Conservation (phyloP, 1,284 basidiomycete species). For the Pterulicium gracile region DNA sequence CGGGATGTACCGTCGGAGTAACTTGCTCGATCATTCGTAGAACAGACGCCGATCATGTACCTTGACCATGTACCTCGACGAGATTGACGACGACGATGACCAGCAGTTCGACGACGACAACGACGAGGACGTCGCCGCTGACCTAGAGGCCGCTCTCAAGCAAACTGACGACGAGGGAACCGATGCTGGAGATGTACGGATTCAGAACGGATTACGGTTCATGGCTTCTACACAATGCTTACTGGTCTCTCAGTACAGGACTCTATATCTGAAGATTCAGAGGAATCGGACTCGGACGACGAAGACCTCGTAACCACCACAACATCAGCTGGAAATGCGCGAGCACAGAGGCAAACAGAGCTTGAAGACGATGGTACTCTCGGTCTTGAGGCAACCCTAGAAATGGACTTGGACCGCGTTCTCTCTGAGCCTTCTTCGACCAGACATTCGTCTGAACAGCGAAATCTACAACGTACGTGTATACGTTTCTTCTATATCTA, state of each 20-base stretch:
- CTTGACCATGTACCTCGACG: slow-evolving; percentile 10
- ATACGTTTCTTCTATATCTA: slow-evolving; percentile 9
- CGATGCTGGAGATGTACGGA: slow-evolving; percentile 45
- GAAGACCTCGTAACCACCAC: slow-evolving; percentile 23
- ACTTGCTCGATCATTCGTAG: too few relatives aligned
- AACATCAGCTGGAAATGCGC: not conserved
- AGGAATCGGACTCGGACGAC: slow-evolving; percentile 49
- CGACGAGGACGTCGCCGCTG: slow-evolving; percentile 35
- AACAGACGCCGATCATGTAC: too few relatives aligned
- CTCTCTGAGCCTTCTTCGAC: slow-evolving; percentile 19
- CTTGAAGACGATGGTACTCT: slow-evolving; percentile 17
- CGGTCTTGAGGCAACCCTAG: not conserved
- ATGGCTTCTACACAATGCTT: slow-evolving; percentile 6
- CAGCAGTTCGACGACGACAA: slow-evolving; percentile 31
- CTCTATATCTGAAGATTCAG: slow-evolving; percentile 40
- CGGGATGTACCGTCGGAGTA: too few relatives aligned
- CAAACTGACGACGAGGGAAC: slow-evolving; percentile 51
- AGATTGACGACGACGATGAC: slow-evolving; percentile 36
- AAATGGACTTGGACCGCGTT: slow-evolving; percentile 15
- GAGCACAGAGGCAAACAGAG: not conserved
- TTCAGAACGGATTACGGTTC: slow-evolving; percentile 8
- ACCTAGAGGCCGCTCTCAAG: slow-evolving; percentile 38
- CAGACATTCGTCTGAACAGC: slow-evolving; percentile 16
- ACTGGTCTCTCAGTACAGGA: slow-evolving; percentile 23
- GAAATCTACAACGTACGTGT: slow-evolving; percentile 13